These are phyloP conservation scores for Aphanomyces cochlioides DNA, from an alignment of 352 stramenopile species.

Conservation along the genomic window DNA sequence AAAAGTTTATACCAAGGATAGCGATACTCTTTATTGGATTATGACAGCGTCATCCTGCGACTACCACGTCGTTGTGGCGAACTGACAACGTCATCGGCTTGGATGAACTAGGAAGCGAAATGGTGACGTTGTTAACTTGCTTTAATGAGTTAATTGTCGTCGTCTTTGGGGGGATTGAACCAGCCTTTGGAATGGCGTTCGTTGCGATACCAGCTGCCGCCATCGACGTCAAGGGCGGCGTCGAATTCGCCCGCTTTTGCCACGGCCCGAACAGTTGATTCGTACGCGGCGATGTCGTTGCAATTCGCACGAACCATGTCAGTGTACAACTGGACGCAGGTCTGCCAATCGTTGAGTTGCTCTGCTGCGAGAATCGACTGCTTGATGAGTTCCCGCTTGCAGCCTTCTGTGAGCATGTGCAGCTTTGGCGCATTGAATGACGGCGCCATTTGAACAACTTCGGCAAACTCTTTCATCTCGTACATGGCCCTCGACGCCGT, in stretches of 20 bases:
- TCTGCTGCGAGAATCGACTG: slow-evolving; percentile 60
- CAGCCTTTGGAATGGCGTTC: slow-evolving; percentile 68
- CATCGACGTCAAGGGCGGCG: slow-evolving; percentile 75
- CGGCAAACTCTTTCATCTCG: slow-evolving; percentile 51
- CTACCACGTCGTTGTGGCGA: too few species aligned
- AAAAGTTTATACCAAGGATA: too few species aligned
- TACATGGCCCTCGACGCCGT: slow-evolving; percentile 51
- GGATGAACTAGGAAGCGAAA: too few species aligned
- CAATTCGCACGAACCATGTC: slow-evolving; percentile 59
- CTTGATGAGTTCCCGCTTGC: slow-evolving; percentile 40
- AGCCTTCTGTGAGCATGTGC: slow-evolving; percentile 32
- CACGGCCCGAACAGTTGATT: slow-evolving; percentile 78
- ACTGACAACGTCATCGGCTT: too few species aligned
- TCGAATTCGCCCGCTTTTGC: slow-evolving; percentile 80
- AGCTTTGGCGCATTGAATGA: slow-evolving; percentile 44
- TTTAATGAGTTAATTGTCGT: too few species aligned
- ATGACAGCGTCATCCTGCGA: too few species aligned
- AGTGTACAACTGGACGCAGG: slow-evolving; percentile 71
- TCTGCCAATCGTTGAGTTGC: slow-evolving; percentile 61
- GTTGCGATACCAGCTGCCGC: slow-evolving; percentile 80
- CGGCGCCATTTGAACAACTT: slow-evolving; percentile 58
- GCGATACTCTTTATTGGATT: too few species aligned
- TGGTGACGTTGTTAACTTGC: too few species aligned
- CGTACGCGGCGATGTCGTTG: slow-evolving; percentile 73
- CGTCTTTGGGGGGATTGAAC: slow-evolving; percentile 25